Conservation (phyloP, 2,329 filamentous ascomycete species). For the Colletotrichum eremochloae region DNA sequence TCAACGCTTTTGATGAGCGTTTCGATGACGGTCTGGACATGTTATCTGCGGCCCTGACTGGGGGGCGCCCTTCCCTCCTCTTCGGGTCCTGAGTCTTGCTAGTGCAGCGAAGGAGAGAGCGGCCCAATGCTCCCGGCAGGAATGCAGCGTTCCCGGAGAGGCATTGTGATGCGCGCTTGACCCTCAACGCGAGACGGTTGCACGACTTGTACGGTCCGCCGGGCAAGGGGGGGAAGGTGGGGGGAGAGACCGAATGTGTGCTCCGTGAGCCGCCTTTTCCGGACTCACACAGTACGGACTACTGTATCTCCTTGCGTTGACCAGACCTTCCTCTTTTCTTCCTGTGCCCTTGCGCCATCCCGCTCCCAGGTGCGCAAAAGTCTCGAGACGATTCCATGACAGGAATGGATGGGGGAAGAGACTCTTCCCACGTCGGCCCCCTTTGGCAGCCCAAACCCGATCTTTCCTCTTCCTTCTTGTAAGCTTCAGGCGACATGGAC, state of each 20-base stretch:
- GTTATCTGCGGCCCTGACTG: not conserved
- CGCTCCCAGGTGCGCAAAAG: not conserved
- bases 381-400: not conserved
- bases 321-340: not conserved
- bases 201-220: not conserved
- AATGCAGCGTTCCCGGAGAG: not conserved
- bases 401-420: not conserved
- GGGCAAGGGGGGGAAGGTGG: not conserved
- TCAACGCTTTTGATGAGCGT: not conserved
- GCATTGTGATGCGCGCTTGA: not conserved
- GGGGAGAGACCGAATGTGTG: not conserved
- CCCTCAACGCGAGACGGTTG: not conserved
- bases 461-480: not conserved
- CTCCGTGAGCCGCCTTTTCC: not conserved
- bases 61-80: not conserved
- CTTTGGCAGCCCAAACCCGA: not conserved
- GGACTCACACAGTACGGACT: not conserved
- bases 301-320: not conserved
- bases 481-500: not conserved
- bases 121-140: not conserved
- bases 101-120: not conserved
- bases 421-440: not conserved
- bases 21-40: not conserved
- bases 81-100: not conserved
- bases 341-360: not conserved